Conservation (phyloP, 2,329 filamentous ascomycete species). For the Salinomyces thailandicus region DNA sequence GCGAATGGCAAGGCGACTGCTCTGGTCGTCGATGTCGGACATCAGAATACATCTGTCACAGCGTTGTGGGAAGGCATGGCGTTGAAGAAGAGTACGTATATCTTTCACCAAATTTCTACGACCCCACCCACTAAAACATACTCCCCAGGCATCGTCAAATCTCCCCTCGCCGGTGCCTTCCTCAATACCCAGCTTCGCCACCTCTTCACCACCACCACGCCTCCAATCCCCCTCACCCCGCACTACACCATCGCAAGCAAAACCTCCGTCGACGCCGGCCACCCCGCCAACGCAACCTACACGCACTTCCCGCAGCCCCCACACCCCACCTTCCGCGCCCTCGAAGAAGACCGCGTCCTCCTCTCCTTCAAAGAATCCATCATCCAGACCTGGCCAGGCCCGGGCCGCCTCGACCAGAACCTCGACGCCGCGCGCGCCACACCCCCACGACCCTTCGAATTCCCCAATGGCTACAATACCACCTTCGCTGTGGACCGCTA, state of each 20-base stretch:
- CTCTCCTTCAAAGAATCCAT: constrained; percentile 97
- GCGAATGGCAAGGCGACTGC: constrained; percentile 88
- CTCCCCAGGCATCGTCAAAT: constrained; percentile 60
- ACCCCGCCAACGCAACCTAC: constrained; percentile 65
- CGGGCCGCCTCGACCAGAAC: constrained; percentile 57
- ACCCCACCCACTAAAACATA: too few relatives aligned
- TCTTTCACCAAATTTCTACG: too few relatives aligned
- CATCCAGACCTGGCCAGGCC: constrained; percentile 83
- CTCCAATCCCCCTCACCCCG: constrained; percentile 65
- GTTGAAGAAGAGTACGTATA: constrained; percentile 55
- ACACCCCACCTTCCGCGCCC: constrained; percentile 61
- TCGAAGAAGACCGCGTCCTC: constrained; percentile 86
- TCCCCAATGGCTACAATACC: constrained; percentile 93
- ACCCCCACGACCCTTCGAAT: constrained; percentile 83
- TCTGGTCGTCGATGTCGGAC: constrained; percentile 84
- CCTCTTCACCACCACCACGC: constrained; percentile 59
- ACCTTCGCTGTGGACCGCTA: constrained; percentile 86
- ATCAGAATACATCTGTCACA: constrained; percentile 76
- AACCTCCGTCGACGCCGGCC: constrained; percentile 74
- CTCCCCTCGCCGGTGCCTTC: constrained; percentile 78
- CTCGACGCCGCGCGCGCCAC: constrained; percentile 62
- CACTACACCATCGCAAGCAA: constrained; percentile 85
- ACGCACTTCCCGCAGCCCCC: constrained; percentile 55
- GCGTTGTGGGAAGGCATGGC: constrained; percentile 92
- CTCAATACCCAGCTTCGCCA: constrained; percentile 78